phyloP scores from a whole-genome alignment of 495 filamentous ascomycete species.

The Penicillium pulvis region DNA sequence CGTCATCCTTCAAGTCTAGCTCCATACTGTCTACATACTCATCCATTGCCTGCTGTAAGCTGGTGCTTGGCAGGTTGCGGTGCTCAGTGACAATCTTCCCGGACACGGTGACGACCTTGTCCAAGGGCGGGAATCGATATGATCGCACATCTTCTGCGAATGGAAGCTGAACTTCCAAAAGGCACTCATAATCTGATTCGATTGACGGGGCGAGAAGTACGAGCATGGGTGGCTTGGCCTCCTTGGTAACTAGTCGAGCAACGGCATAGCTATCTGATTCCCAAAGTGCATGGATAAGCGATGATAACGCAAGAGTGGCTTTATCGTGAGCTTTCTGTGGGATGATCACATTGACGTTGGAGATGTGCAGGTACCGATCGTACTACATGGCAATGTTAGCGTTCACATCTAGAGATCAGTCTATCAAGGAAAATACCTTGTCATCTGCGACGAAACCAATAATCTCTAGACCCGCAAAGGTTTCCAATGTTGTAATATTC shows the following conservation, averaged over 20 bases:
- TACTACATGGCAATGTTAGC: constrained; percentile 54
- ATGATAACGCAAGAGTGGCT: constrained; percentile 80
- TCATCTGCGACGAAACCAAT: constrained; percentile 81
- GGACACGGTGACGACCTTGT: constrained; percentile 83
- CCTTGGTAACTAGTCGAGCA: constrained; percentile 81
- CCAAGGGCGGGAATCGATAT: constrained; percentile 89
- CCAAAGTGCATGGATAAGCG: constrained; percentile 83
- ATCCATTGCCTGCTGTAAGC: constrained; percentile 77
- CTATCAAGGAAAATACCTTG: constrained; percentile 52
- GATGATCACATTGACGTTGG: constrained; percentile 71
- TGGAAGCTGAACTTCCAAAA: constrained; percentile 91
- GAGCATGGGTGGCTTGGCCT: constrained; percentile 72
- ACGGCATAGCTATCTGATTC: constrained; percentile 87
- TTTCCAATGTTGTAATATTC: constrained; percentile 79
- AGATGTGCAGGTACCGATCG: constrained; percentile 83
- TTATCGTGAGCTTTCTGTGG: constrained; percentile 72
- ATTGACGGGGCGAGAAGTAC: constrained; percentile 82
- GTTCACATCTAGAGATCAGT: constrained; percentile 10
- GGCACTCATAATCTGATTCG: constrained; percentile 80
- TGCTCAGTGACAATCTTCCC: constrained; percentile 84
- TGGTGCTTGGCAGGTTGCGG: constrained; percentile 78
- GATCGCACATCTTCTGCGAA: constrained; percentile 89
- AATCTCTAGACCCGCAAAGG: constrained; percentile 70
- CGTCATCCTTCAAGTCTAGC: constrained; percentile 66
- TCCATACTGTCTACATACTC: constrained; percentile 96